Evolutionary conservation across 1,284 basidiomycete genomes (phyloP), one percentile per base, ranked within the genome.

Genomic region (Puccinia horiana): DNA sequence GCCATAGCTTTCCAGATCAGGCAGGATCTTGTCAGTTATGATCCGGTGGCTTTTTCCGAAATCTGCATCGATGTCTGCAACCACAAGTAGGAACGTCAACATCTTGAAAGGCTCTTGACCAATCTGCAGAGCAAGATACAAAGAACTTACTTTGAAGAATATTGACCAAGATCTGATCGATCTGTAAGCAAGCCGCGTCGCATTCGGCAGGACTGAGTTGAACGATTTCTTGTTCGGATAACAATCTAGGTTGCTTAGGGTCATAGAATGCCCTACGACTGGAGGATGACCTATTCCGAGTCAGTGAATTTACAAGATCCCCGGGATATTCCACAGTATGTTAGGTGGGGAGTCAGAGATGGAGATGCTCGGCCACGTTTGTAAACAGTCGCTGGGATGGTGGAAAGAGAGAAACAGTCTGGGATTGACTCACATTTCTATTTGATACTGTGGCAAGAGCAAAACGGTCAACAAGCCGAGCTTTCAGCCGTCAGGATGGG

Each of bases 41-140:
- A 61, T 81, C 18, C 70, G 67, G 65, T 81, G 70, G 29, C 63
- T 73, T 42, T 58, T 56, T 0, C 67, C 69, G 35, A 81, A 74
- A 35, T 81, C 67, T 9, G 78, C 78, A 65, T 81, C 78, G 56
- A 81, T 81, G 32, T 81, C 78, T 81, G 47, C 20, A 73, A 26
- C 20, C 11, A 61, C 26, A 67, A 35, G n/a, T 40, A 40, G 23
- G 16, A 70, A 1, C n/a, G 29, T 52, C 42, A 74, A 23, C 11
- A 49, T 32, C 20, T 18, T 47, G 42, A 73, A 73, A 9, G n/a
- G 37, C 35, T n/a, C n/a, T n/a, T n/a, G 49, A 32, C 14, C 9
- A 52, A 77, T 29, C 32, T 47, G 29, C 26, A 23, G 42, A n/a
- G 40, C 20, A 26, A 29, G 29, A 29, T 1, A 76, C 54, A 61